Evolutionary conservation across 345 rosid genomes (phyloP), one percentile per base, ranked within the genome.

Genomic region (Hirschfeldia incana): DNA sequence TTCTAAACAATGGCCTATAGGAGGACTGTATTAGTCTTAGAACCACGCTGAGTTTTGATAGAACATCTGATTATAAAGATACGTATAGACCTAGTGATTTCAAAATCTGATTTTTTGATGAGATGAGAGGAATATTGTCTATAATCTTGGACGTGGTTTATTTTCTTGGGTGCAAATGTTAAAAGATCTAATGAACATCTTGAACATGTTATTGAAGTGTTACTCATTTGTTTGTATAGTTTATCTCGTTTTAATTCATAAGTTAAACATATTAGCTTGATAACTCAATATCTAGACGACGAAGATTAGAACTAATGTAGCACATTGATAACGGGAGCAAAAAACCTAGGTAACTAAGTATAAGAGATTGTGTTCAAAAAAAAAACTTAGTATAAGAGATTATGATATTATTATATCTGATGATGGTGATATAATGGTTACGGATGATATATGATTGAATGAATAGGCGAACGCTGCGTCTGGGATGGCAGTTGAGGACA

Each of bases 401-500:
- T 16, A 4, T 51, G 34, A 21, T 44, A 15, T 42, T 29, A 29
- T 29, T 29, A 12, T 10, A 11, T 60, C 4, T 55, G 61, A 57
- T 21, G 33, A 72, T 17, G 44, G 34, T 27, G 27, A 46, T 13
- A 46, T 13, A 46, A 59, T 59, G 51, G 6, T 17, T 70, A 33
- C 17, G 61, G n/a, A 51, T 69, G 29, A 69, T 8, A 69, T 5
- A 2, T 53, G 46, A 32, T 8, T 59, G 76, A 73, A 33, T 42
- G 46, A 62, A 12, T 39, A 90, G 95, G 91, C 95, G 66, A 90
- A 90, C 80, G 81, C 93, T 21, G 77, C 88, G 6, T 90, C 95
- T 2, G 95, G 93, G 65, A 89, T 90, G 93, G 91, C 90, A 10
- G 95, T 89, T 81, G 53, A 84, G 21, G 95, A 91, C 39, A 88